phyloP scores from a whole-genome alignment of 164 flowering plant species.

The Stephania cephalantha region DNA sequence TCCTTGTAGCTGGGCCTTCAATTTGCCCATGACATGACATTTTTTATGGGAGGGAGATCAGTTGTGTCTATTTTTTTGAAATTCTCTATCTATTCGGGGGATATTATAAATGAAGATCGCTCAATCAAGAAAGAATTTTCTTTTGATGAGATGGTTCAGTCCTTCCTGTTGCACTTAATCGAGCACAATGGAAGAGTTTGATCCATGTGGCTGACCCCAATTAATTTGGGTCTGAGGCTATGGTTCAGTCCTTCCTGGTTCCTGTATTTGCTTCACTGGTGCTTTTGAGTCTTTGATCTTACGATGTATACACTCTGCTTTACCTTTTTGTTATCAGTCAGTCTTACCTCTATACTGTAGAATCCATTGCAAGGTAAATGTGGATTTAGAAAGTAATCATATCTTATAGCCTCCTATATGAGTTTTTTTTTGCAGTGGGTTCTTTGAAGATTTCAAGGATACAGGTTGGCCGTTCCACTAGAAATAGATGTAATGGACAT shows the following conservation, averaged over 20 bases:
- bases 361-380: neutral
- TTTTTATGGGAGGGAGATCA: too few species aligned
- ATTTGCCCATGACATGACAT: too few species aligned
- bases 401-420: neutral
- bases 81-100: too few species aligned
- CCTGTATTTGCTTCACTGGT: neutral
- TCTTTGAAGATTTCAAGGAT: conserved; percentile 34
- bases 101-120: too few species aligned
- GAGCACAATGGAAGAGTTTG: too few species aligned
- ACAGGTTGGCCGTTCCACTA: conserved; percentile 20
- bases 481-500: conserved; percentile 29
- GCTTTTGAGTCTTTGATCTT: neutral
- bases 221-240: too few species aligned
- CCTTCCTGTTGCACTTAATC: neutral
- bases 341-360: neutral
- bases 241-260: neutral
- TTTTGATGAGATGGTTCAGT: neutral
- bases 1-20: too few species aligned
- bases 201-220: too few species aligned
- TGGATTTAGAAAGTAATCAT: neutral
- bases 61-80: too few species aligned
- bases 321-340: neutral
- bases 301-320: neutral
- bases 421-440: conserved; percentile 17
- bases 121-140: too few species aligned